These are phyloP conservation scores for Daucus carota DNA, from an alignment of 129 eudicot genomes.

Conservation along the genomic window DNA sequence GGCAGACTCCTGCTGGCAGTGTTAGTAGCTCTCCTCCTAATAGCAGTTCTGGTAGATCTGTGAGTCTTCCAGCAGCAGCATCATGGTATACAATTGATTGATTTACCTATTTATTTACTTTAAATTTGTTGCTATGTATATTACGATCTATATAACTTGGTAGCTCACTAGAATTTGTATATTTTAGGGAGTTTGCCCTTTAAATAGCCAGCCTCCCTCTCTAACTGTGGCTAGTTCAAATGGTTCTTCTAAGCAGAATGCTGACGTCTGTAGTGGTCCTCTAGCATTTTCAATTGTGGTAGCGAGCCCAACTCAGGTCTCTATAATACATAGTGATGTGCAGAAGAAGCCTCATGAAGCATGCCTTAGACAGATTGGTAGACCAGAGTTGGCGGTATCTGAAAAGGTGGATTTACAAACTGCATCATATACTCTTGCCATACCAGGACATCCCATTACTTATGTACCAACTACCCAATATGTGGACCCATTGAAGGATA, in stretches of 20 bases:
- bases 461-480: slow-evolving; percentile 23
- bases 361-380: slow-evolving; percentile 29
- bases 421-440: slow-evolving; percentile 19
- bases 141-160: neutral
- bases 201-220: slow-evolving; percentile 39
- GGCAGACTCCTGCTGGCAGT: slow-evolving; percentile 47
- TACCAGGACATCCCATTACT: slow-evolving; percentile 9
- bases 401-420: slow-evolving; percentile 27
- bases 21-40: slow-evolving; percentile 70
- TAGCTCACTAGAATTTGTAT: neutral
- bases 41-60: slow-evolving; percentile 77
- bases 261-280: slow-evolving; percentile 29
- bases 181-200: slow-evolving; percentile 65
- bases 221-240: slow-evolving; percentile 37
- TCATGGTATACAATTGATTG: slow-evolving; percentile 49
- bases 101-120: neutral
- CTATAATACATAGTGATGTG: slow-evolving; percentile 34
- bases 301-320: slow-evolving; percentile 28
- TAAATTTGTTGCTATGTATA: neutral
- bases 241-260: slow-evolving; percentile 49
- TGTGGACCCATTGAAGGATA: slow-evolving; percentile 23
- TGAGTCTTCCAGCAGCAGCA: slow-evolving; percentile 92
- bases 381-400: slow-evolving; percentile 33
- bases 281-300: slow-evolving; percentile 37
- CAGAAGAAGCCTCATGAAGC: slow-evolving; percentile 44